Percentiles rank a stretch among this genome's conserved stretches.
Conservation (phyloP, 2,329 filamentous ascomycete species). For the Colletotrichum caudatum region DNA sequence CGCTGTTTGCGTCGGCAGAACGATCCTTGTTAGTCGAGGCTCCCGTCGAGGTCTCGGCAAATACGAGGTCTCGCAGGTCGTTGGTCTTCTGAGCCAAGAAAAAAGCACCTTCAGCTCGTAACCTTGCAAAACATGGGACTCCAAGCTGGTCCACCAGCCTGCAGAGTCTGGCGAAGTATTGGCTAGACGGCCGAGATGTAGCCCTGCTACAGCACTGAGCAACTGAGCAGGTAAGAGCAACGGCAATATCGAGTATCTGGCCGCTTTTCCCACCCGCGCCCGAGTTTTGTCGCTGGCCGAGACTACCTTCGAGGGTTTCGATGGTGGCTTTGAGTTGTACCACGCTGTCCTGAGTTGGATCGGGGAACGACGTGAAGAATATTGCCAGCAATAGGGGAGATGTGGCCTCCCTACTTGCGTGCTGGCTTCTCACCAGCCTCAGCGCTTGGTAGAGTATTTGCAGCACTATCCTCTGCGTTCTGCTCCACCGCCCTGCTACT, state of each 20-base stretch:
- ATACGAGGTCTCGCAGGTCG: constrained; percentile 65
- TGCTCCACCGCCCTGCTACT: not conserved
- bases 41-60: constrained; percentile 58
- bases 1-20: too few species aligned
- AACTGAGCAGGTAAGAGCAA: constrained; percentile 58
- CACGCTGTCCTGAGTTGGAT: not conserved
- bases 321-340: constrained; percentile 2
- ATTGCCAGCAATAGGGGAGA: constrained; percentile 33
- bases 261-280: not conserved
- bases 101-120: constrained; percentile 63
- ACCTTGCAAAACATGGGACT: constrained; percentile 50
- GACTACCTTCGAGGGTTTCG: constrained; percentile 2
- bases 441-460: constrained; percentile 34
- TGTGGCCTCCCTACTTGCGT: constrained; percentile 8
- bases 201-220: constrained; percentile 61
- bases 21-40: constrained; percentile 6
- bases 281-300: not conserved
- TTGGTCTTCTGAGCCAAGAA: constrained; percentile 64
- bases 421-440: not conserved
- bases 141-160: constrained; percentile 53
- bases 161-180: constrained; percentile 56
- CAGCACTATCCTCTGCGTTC: constrained; percentile 13
- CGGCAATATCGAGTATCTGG: constrained; percentile 50
- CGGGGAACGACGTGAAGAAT: constrained; percentile 12
- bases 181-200: constrained; percentile 52